Base-by-base conservation (phyloP, 371 early-diverging fungal species). In the Amoeboaphelidium protococcarum region DNA sequence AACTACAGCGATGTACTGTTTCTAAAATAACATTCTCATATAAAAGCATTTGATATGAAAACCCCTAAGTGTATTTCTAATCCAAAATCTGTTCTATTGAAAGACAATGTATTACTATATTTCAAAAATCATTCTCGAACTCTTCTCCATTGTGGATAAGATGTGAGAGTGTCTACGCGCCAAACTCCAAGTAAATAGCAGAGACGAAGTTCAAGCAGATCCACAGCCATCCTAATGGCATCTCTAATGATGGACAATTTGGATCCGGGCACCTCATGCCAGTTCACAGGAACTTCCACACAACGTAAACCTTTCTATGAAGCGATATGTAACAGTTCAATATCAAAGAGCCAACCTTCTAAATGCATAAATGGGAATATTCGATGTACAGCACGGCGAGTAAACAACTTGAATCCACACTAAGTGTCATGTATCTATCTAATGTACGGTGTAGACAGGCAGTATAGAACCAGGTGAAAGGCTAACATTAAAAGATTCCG, bases 331-430 rank as follows among this genome's bases (percentile, higher is more conserved):
- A 90, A 64, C 50, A 86, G 64, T 60, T 94, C 95, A 49, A 90
- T 83, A 57, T 94, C 91, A 63, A 94, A 90, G 50, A 90, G 88
- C 81, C 89, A 90, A 26, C 91, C 71, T 53, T 86, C 83, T 1
- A 83, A 84, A 52, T 89, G 91, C 76, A 89, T 78, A 57, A 74
- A 73, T 19, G 82, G 73, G 52, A 87, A 85, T 24, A 90, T 75
- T 21, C 54, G 49, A 42, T 63, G 69, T 0, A 84, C 88, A 0
- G 89, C 71, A 44, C 60, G 57, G 16, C 91, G 73, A 0, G 83
- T 76, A 52, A 89, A 77, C 27, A 92, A 59, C 54, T 92, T 92
- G 67, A 92, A 92, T 1, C 94, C 94, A 59, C 94, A 92, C 59
- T 92, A 91, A 1, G 90, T 90, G 59, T 92, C 90, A 40, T 74